phyloP scores from a whole-genome alignment of 2,329 filamentous ascomycete genomes.

The Phialophora verrucosa region DNA sequence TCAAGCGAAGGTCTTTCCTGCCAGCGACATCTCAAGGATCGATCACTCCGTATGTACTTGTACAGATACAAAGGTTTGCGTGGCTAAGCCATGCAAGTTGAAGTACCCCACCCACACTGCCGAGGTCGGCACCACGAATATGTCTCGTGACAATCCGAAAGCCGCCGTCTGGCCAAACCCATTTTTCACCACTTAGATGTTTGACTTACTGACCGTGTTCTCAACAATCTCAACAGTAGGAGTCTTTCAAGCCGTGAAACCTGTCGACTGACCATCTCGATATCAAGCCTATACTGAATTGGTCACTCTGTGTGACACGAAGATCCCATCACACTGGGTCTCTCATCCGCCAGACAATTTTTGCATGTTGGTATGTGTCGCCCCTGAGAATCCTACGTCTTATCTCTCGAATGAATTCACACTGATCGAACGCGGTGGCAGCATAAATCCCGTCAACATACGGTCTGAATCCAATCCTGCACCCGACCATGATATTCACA shows the following conservation, averaged over 20 bases:
- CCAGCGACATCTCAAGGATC: neutral
- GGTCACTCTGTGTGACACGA: neutral
- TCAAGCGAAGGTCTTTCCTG: no score
- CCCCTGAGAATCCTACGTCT: neutral
- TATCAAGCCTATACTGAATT: neutral
- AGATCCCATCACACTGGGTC: neutral
- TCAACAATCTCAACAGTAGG: slow-evolving; percentile 2
- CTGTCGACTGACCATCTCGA: neutral
- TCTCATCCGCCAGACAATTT: neutral
- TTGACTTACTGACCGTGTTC: neutral
- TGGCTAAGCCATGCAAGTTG: neutral
- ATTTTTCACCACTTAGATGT: neutral
- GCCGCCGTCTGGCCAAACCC: neutral
- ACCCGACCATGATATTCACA: slow-evolving; percentile 51
- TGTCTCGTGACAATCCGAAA: slow-evolving; percentile 2
- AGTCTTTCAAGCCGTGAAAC: neutral
- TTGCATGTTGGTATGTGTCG: neutral
- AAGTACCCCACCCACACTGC: neutral
- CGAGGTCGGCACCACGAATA: neutral
- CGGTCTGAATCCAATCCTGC: neutral
- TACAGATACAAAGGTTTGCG: neutral
- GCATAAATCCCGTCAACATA: neutral
- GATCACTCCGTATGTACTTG: neutral
- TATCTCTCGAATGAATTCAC: neutral
- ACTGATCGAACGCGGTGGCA: neutral